These are phyloP conservation scores for Eucalyptus polyanthemos DNA, from an alignment of 345 rosid species.

Conservation along the genomic window DNA sequence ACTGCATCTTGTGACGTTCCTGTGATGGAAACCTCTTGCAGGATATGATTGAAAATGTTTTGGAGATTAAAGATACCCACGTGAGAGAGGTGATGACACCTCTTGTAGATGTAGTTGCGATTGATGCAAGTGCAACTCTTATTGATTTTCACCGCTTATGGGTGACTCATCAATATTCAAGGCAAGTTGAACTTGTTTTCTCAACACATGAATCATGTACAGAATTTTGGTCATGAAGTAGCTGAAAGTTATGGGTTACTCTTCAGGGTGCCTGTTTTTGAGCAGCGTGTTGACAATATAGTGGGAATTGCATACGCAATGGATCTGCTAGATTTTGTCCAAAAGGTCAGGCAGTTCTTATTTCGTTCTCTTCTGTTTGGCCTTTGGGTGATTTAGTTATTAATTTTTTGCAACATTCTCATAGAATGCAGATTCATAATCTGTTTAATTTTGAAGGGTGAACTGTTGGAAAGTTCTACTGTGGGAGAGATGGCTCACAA, in stretches of 20 bases:
- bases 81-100: conserved; percentile 99
- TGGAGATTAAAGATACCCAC: conserved; percentile 94
- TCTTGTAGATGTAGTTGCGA: conserved; percentile 96
- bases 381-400: conserved; percentile 3
- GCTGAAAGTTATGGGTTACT: background rate
- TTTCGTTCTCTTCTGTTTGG: background rate
- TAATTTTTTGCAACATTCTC: conserved; percentile 18
- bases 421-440: conserved; percentile 27
- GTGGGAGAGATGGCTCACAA: conserved; percentile 97
- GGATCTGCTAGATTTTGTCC: conserved; percentile 92
- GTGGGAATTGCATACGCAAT: conserved; percentile 97
- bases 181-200: conserved; percentile 17
- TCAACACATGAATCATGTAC: background rate
- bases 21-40: conserved; percentile 12
- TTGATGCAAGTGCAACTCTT: conserved; percentile 73
- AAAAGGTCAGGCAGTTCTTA: conserved; percentile 51
- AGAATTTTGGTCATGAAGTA: background rate
- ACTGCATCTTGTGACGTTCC: background rate
- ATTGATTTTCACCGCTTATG: conserved; percentile 81
- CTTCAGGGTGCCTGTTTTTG: conserved; percentile 95
- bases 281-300: conserved; percentile 96
- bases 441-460: conserved; percentile 90
- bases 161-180: conserved; percentile 98
- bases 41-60: conserved; percentile 99
- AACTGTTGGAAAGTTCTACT: conserved; percentile 62